Evolutionary conservation across 1,284 basidiomycete species (phyloP).

Genomic region (Ceratobasidium sp.): DNA sequence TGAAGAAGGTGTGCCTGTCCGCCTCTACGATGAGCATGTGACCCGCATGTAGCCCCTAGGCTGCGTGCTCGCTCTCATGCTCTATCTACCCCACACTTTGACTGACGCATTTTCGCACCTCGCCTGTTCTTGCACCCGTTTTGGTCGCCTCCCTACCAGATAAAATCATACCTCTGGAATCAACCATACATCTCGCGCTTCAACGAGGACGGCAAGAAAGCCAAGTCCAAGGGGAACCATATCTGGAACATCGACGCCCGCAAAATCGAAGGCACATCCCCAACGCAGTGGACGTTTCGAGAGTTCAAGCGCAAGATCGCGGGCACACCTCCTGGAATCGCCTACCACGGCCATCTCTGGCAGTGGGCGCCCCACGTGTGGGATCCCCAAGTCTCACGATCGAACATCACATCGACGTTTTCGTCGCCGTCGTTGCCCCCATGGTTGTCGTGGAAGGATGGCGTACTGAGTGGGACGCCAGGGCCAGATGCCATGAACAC

Average conservation of each 20-base stretch:
- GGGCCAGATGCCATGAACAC: constrained; percentile 73
- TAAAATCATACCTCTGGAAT: constrained; percentile 97
- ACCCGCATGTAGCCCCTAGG: constrained; percentile 16
- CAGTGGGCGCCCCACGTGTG: constrained; percentile 93
- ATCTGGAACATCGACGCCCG: constrained; percentile 99
- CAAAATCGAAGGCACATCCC: constrained; percentile 57
- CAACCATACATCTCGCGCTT: constrained; percentile 94
- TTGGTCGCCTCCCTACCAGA: constrained; percentile 62
- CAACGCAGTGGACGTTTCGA: constrained; percentile 86
- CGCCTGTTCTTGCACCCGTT: constrained; percentile 43
- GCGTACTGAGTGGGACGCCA: constrained; percentile 74
- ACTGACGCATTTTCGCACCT: constrained; percentile 9
- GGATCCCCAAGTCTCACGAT: constrained; percentile 91
- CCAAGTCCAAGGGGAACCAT: constrained; percentile 99
- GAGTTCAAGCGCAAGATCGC: constrained; percentile 89
- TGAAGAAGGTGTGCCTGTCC: constrained; percentile 72
- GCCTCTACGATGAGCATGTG: constrained; percentile 31
- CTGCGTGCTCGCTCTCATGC: constrained; percentile 41
- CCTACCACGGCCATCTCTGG: constrained; percentile 74
- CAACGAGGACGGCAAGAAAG: constrained; percentile 99
- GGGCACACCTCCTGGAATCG: constrained; percentile 79
- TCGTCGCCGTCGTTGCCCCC: constrained; percentile 79
- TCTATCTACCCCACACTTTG: background rate
- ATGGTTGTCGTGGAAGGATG: constrained; percentile 91
- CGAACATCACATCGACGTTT: constrained; percentile 81